A percentile compares a stretch with the other conserved stretches of the same genome.
These are phyloP conservation scores for Drechslera avenae DNA, from an alignment of 2,329 filamentous ascomycete species.

Conservation along the genomic window DNA sequence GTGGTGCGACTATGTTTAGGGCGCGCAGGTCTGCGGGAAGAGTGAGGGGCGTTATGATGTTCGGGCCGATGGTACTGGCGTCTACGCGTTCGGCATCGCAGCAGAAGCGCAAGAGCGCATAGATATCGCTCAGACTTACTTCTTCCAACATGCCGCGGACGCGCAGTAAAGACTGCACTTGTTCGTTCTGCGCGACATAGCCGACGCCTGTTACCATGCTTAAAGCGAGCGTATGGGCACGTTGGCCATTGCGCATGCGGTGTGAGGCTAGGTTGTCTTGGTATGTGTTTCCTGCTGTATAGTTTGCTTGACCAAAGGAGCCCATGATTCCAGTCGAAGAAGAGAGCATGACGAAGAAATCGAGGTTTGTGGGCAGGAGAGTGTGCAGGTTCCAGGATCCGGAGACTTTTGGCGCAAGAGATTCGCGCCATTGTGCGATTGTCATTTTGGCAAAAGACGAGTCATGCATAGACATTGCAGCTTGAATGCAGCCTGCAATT, in stretches of 20 bases:
- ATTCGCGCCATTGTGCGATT: conserved; percentile 14
- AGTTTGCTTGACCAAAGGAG: conserved; percentile 28
- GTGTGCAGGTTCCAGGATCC: conserved; percentile 42
- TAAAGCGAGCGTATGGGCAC: conserved; percentile 24
- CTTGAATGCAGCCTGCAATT: conserved; percentile 32
- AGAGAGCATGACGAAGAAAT: conserved; percentile 36
- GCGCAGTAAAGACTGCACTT: conserved; percentile 14
- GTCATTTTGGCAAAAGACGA: conserved; percentile 30
- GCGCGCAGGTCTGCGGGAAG: conserved; percentile 22
- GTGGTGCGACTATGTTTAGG: conserved; percentile 21
- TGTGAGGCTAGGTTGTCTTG: conserved; percentile 33
- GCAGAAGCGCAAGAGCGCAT: conserved; percentile 24
- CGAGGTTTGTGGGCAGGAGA: conserved; percentile 18
- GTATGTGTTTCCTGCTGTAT: conserved; percentile 33
- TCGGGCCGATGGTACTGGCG: conserved; percentile 5
- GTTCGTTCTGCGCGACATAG: conserved; percentile 20
- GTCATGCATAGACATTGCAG: conserved; percentile 27
- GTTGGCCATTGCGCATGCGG: conserved; percentile 20
- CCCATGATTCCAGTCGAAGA: conserved; percentile 29
- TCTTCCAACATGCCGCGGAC: conserved; percentile 17
- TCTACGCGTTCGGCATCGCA: conserved; percentile 18
- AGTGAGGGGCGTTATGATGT: conserved; percentile 25
- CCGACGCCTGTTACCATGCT: conserved; percentile 22
- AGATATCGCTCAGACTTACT: conserved; percentile 24
- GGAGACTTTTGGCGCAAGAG: conserved; percentile 35